These are phyloP conservation scores for Ecytonucleospora hepatopenaei DNA, from an alignment of 371 early-diverging fungal genomes.

Conservation along the genomic window DNA sequence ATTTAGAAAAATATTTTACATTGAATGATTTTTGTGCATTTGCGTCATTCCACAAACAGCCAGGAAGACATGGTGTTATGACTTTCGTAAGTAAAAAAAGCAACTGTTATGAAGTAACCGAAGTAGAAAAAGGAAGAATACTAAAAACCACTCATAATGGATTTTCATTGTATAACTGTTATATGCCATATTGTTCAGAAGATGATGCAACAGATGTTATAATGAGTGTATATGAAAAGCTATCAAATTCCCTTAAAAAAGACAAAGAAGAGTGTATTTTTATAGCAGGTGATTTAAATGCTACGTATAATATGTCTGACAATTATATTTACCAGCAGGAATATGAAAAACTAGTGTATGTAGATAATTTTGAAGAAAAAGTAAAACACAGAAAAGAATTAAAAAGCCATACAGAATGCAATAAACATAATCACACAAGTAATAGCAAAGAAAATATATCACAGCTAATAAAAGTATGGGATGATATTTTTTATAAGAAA, in stretches of 20 bases:
- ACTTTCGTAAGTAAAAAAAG: conserved; percentile 32
- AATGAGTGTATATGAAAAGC: conserved; percentile 10
- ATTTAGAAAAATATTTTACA: conserved; percentile 11
- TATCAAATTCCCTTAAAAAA: conserved; percentile 51
- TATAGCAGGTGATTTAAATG: conserved; percentile 67
- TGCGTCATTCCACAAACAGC: conserved; percentile 61
- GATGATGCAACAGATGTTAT: conserved; percentile 61
- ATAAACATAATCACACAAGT: background rate
- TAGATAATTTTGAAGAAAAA: background rate
- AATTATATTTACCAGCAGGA: conserved; percentile 61
- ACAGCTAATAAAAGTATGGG: background rate
- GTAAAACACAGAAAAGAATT: background rate
- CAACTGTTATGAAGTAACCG: conserved; percentile 52
- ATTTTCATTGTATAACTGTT: conserved; percentile 67
- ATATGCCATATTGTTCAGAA: conserved; percentile 63
- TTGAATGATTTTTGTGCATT: conserved; percentile 64
- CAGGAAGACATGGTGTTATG: conserved; percentile 64
- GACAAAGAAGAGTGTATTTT: conserved; percentile 58
- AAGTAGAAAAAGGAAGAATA: conserved; percentile 62
- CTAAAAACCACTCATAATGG: conserved; percentile 65
- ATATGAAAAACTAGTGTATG: conserved; percentile 3
- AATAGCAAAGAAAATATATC: background rate
- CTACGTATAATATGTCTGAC: conserved; percentile 64
- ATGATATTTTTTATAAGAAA: background rate
- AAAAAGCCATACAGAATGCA: too few relatives aligned